Evolutionary conservation across 345 rosid genomes (phyloP), one percentile per base, ranked within the genome.

Genomic region (Lepidium sativum): DNA sequence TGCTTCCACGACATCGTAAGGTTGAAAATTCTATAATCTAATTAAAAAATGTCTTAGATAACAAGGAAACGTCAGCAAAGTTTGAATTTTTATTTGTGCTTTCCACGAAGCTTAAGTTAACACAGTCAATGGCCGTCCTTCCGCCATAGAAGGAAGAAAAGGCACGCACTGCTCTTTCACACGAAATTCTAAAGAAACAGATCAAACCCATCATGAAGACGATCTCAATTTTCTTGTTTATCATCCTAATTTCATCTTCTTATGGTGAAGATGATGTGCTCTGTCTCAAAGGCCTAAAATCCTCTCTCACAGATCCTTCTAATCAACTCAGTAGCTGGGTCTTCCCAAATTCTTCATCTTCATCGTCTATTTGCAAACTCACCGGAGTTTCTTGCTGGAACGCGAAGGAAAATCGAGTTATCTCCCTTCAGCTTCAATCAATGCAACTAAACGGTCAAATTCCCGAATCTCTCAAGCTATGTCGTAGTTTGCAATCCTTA

Each of bases 361-460:
- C n/a, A n/a, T n/a, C n/a, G n/a, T n/a, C n/a, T n/a, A n/a, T n/a
- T n/a, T n/a, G 90, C 57, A 29, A 49, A 75, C 79, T 85, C 71
- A 23, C 21, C 6, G 90, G 90, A 33, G 90, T 85, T 44, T 9
- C 77, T 69, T 85, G 90, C 69, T 82, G 85, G 87, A 82, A 85
- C 66, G 64, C 59, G 8, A 67, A 78, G 55, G 90, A 85, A 75
- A 81, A 40, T 69, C 78, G 90, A 8, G 68, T 85, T 54, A 40
- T 80, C 64, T 71, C 75, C 14, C 51, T 85, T 15, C 61, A 64
- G 50, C 83, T 82, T 14, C 35, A 21, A 1, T 64, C 72, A 8
- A 70, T 79, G 75, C 59, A 60, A 41, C 84, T 85, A 63, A 17
- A 77, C 0, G 90, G 90, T 32, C 63, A 69, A 39, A 63, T 85